Evolutionary conservation across 2,329 filamentous ascomycete genomes (phyloP).

Genomic region (Penicillium sp.): DNA sequence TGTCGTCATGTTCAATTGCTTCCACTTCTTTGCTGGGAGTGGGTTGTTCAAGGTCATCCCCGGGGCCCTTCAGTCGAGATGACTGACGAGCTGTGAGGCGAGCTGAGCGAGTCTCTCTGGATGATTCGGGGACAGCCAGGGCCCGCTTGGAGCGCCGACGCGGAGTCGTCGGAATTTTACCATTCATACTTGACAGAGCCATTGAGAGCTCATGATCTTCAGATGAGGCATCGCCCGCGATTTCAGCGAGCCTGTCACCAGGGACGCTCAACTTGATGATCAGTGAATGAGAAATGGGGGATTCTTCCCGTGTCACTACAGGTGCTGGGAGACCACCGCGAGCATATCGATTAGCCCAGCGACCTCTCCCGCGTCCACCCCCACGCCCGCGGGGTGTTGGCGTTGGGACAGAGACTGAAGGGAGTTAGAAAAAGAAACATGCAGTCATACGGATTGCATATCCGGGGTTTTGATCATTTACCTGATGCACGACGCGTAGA

Average conservation of each 20-base stretch:
- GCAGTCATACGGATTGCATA: neutral
- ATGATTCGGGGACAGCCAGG: conserved; percentile 31
- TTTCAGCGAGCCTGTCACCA: neutral
- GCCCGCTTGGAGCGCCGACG: conserved; percentile 35
- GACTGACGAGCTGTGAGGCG: conserved; percentile 22
- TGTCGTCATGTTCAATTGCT: neutral
- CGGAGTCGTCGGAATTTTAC: conserved; percentile 30
- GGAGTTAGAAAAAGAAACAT: conserved; percentile 7
- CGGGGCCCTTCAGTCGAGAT: conserved; percentile 30
- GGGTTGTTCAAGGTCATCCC: conserved; percentile 10
- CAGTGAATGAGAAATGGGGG: neutral
- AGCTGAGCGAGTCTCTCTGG: conserved; percentile 29
- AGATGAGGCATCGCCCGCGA: neutral
- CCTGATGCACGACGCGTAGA: conserved; percentile 23
- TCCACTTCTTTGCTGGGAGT: neutral
- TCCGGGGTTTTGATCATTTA: conserved; percentile 13
- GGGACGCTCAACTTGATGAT: neutral
- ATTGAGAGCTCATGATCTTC: conserved; percentile 16
- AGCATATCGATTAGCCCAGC: conserved; percentile 16
- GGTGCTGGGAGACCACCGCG: conserved; percentile 11
- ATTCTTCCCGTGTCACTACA: neutral
- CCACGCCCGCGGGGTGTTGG: conserved; percentile 15
- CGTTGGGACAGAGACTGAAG: conserved; percentile 16
- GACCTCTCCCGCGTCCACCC: conserved; percentile 20
- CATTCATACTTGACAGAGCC: neutral